phyloP scores from a whole-genome alignment of 768 basidiomycete species.

The Punctularia strigosozonata region DNA sequence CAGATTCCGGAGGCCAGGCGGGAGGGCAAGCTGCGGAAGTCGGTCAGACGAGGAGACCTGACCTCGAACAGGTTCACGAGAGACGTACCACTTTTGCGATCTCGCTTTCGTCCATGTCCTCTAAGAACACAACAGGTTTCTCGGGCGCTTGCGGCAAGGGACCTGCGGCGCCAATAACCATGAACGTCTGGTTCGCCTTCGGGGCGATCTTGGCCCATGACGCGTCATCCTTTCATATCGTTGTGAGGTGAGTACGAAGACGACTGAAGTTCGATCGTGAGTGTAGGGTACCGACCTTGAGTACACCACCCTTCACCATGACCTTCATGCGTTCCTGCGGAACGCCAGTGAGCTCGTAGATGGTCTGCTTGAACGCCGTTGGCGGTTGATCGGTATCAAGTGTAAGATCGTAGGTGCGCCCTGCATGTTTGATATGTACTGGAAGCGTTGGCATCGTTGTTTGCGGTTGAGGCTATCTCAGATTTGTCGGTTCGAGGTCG shows the following conservation, averaged over 20 bases:
- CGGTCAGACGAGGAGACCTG: constrained; percentile 1
- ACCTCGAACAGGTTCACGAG: neutral
- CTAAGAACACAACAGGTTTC: constrained; percentile 71
- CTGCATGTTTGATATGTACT: constrained; percentile 88
- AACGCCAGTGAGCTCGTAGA: constrained; percentile 77
- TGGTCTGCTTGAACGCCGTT: constrained; percentile 66
- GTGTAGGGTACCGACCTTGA: constrained; percentile 67
- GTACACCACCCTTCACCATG: constrained; percentile 85
- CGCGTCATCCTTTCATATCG: constrained; percentile 57
- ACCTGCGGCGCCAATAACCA: constrained; percentile 88
- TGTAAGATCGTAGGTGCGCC: constrained; percentile 59
- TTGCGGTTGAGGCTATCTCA: constrained; percentile 2
- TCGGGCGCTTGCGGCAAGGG: constrained; percentile 84
- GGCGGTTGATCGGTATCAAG: constrained; percentile 67
- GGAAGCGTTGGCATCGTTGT: constrained; percentile 46
- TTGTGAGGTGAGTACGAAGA: neutral
- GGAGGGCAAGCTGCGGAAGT: constrained; percentile 49
- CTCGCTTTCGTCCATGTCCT: constrained; percentile 83
- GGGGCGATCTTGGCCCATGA: constrained; percentile 76
- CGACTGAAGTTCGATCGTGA: constrained; percentile 50
- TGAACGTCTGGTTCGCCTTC: constrained; percentile 85
- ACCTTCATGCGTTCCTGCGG: constrained; percentile 93
- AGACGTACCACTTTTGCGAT: constrained; percentile 65
- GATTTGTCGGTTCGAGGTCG: no score
- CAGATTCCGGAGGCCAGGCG: constrained; percentile 64